phyloP scores from a whole-genome alignment of 345 rosid genomes.

The Eucalyptus virginea region DNA sequence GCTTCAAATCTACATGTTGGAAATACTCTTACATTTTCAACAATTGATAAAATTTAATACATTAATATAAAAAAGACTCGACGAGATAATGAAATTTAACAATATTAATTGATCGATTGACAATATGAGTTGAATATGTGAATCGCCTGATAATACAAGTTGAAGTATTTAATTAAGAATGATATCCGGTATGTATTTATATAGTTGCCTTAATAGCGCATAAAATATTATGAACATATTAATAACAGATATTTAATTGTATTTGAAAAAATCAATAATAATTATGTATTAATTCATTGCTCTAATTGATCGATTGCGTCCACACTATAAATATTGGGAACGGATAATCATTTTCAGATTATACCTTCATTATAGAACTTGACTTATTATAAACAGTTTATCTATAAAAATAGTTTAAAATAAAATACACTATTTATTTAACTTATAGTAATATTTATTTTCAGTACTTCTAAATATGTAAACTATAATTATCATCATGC shows the following conservation, averaged over 20 bases:
- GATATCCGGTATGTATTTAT: neutral
- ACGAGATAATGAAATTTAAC: neutral
- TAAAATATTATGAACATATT: neutral
- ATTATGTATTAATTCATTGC: neutral
- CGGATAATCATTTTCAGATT: neutral
- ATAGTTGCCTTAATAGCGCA: neutral
- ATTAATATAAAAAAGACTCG: neutral
- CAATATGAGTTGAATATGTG: neutral
- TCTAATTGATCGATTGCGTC: neutral
- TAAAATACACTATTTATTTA: neutral
- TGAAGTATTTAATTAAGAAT: neutral
- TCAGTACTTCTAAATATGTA: neutral
- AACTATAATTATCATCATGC: neutral
- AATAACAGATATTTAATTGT: neutral
- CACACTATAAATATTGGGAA: neutral
- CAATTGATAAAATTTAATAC: neutral
- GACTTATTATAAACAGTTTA: neutral
- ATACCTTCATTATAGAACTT: neutral
- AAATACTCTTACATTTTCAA: neutral
- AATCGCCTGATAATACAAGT: neutral
- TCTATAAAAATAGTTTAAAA: neutral
- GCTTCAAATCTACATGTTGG: neutral
- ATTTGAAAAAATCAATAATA: neutral
- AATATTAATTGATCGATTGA: neutral
- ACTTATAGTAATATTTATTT: neutral